Percentiles rank a stretch among this genome's conserved stretches.
These are phyloP conservation scores for Penicillium coprophilum DNA, from an alignment of 495 filamentous ascomycete species.

Conservation along the genomic window DNA sequence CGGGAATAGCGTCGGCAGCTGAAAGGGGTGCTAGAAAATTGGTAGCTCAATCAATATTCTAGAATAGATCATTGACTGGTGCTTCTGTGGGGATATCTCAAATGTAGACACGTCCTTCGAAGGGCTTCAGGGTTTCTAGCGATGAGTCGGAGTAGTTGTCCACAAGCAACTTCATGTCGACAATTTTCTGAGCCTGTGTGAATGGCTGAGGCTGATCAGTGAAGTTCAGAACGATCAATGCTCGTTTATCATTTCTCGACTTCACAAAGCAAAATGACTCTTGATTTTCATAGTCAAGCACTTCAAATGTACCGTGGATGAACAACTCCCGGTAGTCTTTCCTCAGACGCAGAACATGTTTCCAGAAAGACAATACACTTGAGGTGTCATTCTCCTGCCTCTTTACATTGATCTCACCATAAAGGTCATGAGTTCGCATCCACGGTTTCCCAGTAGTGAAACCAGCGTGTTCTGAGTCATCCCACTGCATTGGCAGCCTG, in stretches of 20 bases:
- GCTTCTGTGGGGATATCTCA: background rate
- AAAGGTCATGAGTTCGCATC: slow-evolving; percentile 53
- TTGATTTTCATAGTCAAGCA: slow-evolving; percentile 38
- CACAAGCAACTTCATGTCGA: slow-evolving; percentile 18
- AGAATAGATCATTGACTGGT: background rate
- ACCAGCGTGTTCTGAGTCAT: slow-evolving; percentile 45
- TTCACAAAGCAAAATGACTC: slow-evolving; percentile 34
- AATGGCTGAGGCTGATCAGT: slow-evolving; percentile 18
- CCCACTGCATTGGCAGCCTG: slow-evolving; percentile 62
- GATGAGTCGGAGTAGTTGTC: slow-evolving; percentile 13
- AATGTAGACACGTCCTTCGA: slow-evolving; percentile 26
- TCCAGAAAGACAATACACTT: slow-evolving; percentile 50
- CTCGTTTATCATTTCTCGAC: slow-evolving; percentile 7
- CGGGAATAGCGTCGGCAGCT: background rate
- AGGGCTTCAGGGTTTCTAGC: slow-evolving; percentile 15
- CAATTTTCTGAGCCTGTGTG: background rate
- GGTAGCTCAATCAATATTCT: too few species aligned
- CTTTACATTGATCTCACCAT: slow-evolving; percentile 44
- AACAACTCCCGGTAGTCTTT: slow-evolving; percentile 52
- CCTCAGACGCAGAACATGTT: slow-evolving; percentile 39
- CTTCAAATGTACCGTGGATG: slow-evolving; percentile 53
- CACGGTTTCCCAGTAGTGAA: slow-evolving; percentile 42
- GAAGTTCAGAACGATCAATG: slow-evolving; percentile 30
- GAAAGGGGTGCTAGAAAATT: background rate
- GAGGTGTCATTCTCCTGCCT: slow-evolving; percentile 35